Base-by-base conservation (phyloP, 192 early-diverging fungal genomes). In the Coemansia sp. region DNA sequence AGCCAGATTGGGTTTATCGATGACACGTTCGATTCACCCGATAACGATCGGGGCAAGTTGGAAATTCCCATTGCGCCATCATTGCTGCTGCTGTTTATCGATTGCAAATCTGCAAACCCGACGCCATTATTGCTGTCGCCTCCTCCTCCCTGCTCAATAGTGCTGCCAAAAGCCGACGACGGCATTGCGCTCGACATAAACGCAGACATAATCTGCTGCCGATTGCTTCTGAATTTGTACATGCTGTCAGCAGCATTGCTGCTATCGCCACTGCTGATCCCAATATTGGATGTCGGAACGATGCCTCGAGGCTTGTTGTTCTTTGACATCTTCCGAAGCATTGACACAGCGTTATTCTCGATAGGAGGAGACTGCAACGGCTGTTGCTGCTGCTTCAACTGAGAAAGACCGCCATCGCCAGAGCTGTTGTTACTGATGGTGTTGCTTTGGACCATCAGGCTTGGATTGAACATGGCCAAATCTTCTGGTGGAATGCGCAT, bases 321-420 rank as follows among this genome's bases (percentile, higher is more conserved):
- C 21, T 68, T 69, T n/a, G 74, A 70, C 16, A 81, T 66, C 56
- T 74, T 81, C 68, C 79, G 79, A 57, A 81, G 71, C 70, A 76
- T 68, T 6, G 79, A 40, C 56, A 81, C 79, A 5, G 45, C 61
- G 54, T 81, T 81, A 57, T 64, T 70, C 56, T 76, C 79, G 13
- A 74, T 72, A 56, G 65, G 63, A 23, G 71, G 74, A 15, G 79
- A 71, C 62, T 70, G 74, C 56, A 71, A 8, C 2, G 61, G 61
- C 63, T 49, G 70, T 18, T 56, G 69, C 43, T 50, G 62, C 19
- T 56, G 64, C 56, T 63, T 67, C 38, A 18, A 4, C 32, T 32
- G 32, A 32, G 32, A 32, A 32, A 32, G 32, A 4, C 32, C 32
- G 32, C 32, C 32, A 32, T 32, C 32, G 60, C 56, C 12, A 61